Evolutionary conservation across 2,329 filamentous ascomycete genomes (phyloP).

Genomic region (Epichloe elymi): DNA sequence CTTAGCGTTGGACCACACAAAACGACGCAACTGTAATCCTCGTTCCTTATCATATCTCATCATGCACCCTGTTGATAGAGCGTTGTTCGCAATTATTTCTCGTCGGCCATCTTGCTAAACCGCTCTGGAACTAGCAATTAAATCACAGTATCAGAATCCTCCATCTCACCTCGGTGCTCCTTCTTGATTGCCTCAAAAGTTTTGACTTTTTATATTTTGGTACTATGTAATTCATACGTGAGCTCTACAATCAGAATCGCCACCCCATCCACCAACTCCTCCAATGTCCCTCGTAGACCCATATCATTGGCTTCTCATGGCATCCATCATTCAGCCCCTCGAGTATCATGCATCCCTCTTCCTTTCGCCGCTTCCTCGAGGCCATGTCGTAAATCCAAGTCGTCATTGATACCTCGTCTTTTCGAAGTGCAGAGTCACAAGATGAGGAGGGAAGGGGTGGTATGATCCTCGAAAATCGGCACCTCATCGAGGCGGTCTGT

Average conservation of each 20-base stretch:
- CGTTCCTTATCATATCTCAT: not conserved
- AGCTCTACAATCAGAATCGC: constrained; percentile 16
- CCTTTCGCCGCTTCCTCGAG: not conserved
- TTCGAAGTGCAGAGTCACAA: constrained; percentile 4
- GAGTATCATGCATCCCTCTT: too few species aligned
- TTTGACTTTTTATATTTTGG: constrained; percentile 6
- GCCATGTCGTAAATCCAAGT: constrained; percentile 11
- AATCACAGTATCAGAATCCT: constrained; percentile 1
- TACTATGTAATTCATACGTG: constrained; percentile 11
- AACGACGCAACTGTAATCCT: not conserved
- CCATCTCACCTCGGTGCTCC: not conserved
- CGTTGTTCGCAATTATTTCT: not conserved
- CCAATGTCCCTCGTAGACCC: not conserved
- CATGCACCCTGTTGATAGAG: not conserved
- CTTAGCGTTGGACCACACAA: not conserved
- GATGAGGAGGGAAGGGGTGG: not conserved
- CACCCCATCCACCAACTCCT: constrained; percentile 10
- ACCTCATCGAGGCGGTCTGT: not conserved
- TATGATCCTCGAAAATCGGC: not conserved
- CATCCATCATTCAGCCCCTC: constrained; percentile 2
- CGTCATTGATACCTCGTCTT: constrained; percentile 8
- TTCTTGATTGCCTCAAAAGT: constrained; percentile 17
- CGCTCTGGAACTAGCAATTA: not conserved
- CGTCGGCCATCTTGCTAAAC: not conserved
- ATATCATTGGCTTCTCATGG: not conserved